These are phyloP conservation scores for Lactarius vividus DNA, from an alignment of 768 basidiomycete genomes.

Conservation along the genomic window DNA sequence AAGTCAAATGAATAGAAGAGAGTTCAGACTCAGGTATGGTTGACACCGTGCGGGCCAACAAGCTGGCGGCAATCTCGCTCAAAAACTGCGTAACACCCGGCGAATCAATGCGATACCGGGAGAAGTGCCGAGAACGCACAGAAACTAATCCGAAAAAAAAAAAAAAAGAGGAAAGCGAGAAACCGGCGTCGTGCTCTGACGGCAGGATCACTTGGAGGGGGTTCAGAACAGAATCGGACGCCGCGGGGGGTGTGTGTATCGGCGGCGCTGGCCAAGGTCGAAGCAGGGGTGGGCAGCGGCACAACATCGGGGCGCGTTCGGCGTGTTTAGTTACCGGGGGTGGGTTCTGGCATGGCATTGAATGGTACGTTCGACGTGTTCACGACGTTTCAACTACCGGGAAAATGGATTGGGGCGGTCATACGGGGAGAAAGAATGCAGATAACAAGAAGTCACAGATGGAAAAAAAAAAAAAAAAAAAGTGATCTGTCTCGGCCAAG, in stretches of 20 bases:
- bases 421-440: background rate
- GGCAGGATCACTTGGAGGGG: background rate
- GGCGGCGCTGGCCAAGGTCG: background rate
- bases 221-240: background rate
- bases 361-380: too few relatives aligned
- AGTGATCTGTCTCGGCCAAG: background rate
- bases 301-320: background rate
- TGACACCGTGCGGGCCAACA: background rate
- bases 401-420: background rate
- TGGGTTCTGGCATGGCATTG: background rate
- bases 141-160: background rate
- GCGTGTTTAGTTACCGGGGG: constrained; percentile 9
- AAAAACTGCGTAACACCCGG: background rate
- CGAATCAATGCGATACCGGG: constrained; percentile 2
- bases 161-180: background rate
- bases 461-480: background rate
- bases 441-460: background rate
- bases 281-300: background rate
- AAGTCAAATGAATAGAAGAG: background rate
- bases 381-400: background rate
- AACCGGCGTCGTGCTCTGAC: background rate
- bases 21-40: background rate
- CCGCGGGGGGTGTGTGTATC: background rate
- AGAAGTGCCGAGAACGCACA: background rate
- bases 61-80: background rate